These are phyloP conservation scores for Gracilaria vermiculophylla DNA, from an alignment of 23 red algal species.

Conservation along the genomic window DNA sequence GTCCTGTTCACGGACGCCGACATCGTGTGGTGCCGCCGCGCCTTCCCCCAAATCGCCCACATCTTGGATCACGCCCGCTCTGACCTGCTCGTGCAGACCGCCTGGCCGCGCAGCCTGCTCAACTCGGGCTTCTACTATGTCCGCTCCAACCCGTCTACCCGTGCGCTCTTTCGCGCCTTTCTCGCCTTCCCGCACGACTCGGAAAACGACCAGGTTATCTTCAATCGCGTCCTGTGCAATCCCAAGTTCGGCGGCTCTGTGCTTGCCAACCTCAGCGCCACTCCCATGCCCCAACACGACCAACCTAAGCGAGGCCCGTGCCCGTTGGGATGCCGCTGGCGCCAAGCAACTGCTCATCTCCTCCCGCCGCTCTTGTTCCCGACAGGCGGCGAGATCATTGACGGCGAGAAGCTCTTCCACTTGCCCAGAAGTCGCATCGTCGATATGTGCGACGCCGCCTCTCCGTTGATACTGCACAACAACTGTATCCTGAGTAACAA, in stretches of 20 bases:
- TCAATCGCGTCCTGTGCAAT: conserved; percentile 42
- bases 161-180: conserved; percentile 9
- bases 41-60: not conserved
- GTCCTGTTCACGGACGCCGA: conserved; percentile 43
- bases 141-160: not conserved
- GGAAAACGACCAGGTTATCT: conserved; percentile 42
- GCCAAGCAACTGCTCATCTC: not conserved
- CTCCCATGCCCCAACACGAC: not conserved
- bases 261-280: not conserved
- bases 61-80: not conserved
- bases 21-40: conserved; percentile 26
- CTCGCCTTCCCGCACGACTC: not conserved
- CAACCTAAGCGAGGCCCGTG: not conserved
- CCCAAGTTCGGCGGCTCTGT: not conserved
- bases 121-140: conserved; percentile 48
- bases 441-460: conserved; percentile 6
- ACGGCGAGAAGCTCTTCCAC: conserved; percentile 22
- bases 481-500: conserved; percentile 33
- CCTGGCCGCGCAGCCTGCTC: conserved; percentile 31
- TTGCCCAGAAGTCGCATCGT: not conserved
- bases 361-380: not conserved
- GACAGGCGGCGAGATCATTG: conserved; percentile 10
- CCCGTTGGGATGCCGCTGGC: conserved; percentile 12
- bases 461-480: conserved; percentile 24
- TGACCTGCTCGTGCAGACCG: conserved; percentile 29